Evolutionary conservation across 805 yeast species (phyloP), one percentile per base, ranked within the genome.

Genomic region (Candida chilensis): DNA sequence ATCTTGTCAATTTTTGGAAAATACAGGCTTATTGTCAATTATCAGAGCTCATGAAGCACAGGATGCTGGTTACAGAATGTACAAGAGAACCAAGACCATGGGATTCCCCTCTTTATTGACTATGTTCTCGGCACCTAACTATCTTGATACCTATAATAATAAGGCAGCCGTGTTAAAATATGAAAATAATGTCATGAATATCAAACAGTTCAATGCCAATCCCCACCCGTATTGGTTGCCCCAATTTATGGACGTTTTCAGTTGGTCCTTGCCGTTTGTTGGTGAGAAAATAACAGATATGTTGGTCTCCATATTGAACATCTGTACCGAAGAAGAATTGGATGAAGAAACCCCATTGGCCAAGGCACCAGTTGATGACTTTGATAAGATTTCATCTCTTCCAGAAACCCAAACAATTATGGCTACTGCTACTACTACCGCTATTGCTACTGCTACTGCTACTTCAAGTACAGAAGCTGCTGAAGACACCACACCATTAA

Each of bases 211-310:
- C 64, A 87, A 88, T 54, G 60, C 79, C 45, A 77, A 87, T 17
- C 94, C 95, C 4, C 97, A 90, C 56, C 98, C 98, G 1, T 90
- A 92, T 57, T 87, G 94, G 86, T 65, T 92, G 41, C 97, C 97
- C 5, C 87, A 87, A 52, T 85, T 88, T 45, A 86, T 88, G 94
- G 96, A 92, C 53, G 95, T 90, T 5, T 90, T 90, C 54, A 81
- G 95, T 8, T 92, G 97, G 97, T 84, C 96, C 2, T 63, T 90
- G 34, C 98, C 97, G 5, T 90, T 92, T 61, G 96, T 92, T 16
- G 97, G 96, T 14, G 96, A 90, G 52, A 85, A 92, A 48, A 83
- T 88, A 32, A 84, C 95, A 10, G 97, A 92, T 50, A 88, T 90
- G 81, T 67, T 90, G 48, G 82, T 86, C 15, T 74, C 92, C 1